These are phyloP conservation scores for Claviceps arundinis DNA, from an alignment of 2,329 filamentous ascomycete genomes.

Conservation along the genomic window DNA sequence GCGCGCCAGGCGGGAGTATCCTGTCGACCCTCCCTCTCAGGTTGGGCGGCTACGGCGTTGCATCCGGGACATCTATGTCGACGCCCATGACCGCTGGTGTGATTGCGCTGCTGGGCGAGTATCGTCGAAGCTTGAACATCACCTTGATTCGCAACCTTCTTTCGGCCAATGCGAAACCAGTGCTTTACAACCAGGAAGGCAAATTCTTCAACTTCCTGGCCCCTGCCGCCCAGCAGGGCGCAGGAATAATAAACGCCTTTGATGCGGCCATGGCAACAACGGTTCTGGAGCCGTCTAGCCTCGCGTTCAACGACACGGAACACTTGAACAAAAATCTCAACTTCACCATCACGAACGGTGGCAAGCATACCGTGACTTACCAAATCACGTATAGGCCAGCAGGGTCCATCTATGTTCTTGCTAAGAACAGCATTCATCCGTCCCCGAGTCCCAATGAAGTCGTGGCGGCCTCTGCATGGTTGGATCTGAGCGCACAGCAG, in stretches of 20 bases:
- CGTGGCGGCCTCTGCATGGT: slow-evolving; percentile 22
- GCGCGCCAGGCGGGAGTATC: slow-evolving; percentile 26
- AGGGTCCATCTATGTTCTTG: slow-evolving; percentile 35
- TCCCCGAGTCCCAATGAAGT: slow-evolving; percentile 27
- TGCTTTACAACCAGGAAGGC: slow-evolving; percentile 26
- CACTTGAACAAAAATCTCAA: slow-evolving; percentile 18
- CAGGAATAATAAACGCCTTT: slow-evolving; percentile 31
- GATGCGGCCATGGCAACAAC: slow-evolving; percentile 40
- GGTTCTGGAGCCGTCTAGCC: slow-evolving; percentile 34
- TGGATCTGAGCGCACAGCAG: background rate
- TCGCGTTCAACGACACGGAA: slow-evolving; percentile 45
- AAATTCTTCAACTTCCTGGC: slow-evolving; percentile 23
- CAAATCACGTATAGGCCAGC: slow-evolving; percentile 32
- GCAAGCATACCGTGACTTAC: slow-evolving; percentile 33
- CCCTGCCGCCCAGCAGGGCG: slow-evolving; percentile 42
- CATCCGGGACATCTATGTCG: slow-evolving; percentile 35
- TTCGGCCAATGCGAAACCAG: slow-evolving; percentile 25
- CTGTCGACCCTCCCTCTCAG: slow-evolving; percentile 31
- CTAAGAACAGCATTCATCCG: slow-evolving; percentile 18
- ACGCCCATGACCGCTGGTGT: slow-evolving; percentile 28
- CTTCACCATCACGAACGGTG: slow-evolving; percentile 40
- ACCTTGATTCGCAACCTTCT: slow-evolving; percentile 29
- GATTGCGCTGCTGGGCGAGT: slow-evolving; percentile 26
- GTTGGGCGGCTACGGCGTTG: slow-evolving; percentile 23
- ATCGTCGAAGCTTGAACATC: slow-evolving; percentile 29